A percentile compares a stretch with the other conserved stretches of the same genome.
Evolutionary conservation across 495 filamentous ascomycete species (phyloP).

Genomic region (Lophiostoma macrostomum): DNA sequence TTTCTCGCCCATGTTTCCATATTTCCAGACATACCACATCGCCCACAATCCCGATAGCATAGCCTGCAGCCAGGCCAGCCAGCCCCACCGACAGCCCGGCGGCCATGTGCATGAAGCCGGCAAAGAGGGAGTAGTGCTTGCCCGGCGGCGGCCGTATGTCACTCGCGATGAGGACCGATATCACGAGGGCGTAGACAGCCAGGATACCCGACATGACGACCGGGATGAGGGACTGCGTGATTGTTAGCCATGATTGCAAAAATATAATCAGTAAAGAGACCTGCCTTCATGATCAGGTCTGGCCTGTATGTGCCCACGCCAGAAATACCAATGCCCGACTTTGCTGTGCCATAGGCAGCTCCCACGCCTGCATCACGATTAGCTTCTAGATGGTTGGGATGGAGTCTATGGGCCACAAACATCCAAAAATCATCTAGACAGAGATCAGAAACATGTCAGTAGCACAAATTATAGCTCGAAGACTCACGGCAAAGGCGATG

Average conservation of each 20-base stretch:
- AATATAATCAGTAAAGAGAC: not conserved
- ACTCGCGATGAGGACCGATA: constrained; percentile 88
- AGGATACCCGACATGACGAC: constrained; percentile 99
- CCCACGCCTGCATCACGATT: constrained; percentile 62
- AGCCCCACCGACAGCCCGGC: constrained; percentile 90
- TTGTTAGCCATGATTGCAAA: not conserved
- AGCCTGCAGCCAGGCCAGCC: constrained; percentile 91
- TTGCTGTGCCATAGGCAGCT: constrained; percentile 95
- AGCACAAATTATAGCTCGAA: not conserved
- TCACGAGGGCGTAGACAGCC: constrained; percentile 94
- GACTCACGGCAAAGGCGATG: constrained; percentile 87
- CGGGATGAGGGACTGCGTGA: constrained; percentile 74
- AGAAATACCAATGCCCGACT: constrained; percentile 93
- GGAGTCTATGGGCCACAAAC: constrained; percentile 51
- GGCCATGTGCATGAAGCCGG: constrained; percentile 87
- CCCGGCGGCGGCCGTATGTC: constrained; percentile 67
- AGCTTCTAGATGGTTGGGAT: constrained; percentile 7
- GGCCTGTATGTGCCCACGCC: constrained; percentile 90
- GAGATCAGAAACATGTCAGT: constrained; percentile 8
- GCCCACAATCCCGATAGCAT: constrained; percentile 92
- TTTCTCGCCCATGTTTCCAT: not conserved
- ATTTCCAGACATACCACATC: constrained; percentile 65
- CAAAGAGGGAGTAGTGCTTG: constrained; percentile 74
- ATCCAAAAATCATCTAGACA: constrained; percentile 76
- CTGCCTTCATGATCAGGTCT: constrained; percentile 97